Percentiles rank a stretch among this genome's conserved stretches.
Evolutionary conservation across 805 yeast species (phyloP).

Genomic region (Spathaspora arborariae): DNA sequence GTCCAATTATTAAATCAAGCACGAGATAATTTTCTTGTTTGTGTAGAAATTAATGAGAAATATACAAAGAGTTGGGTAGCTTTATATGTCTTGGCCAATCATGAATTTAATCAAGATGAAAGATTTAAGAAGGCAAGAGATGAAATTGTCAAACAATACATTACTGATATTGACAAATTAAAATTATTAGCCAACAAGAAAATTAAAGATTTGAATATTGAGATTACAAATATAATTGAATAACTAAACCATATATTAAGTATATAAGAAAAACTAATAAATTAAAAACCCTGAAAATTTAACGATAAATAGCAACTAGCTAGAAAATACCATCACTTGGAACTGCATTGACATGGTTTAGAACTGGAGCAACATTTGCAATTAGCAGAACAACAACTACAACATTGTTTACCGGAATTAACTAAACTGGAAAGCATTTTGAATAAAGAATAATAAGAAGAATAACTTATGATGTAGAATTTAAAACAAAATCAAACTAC

Average conservation of each 20-base stretch:
- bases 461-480: no score
- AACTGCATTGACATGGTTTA: no score
- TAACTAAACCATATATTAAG: neutral
- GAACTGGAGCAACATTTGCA: no score
- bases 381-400: no score
- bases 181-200: conserved; percentile 16
- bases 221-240: neutral
- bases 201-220: conserved; percentile 13
- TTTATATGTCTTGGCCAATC: conserved; percentile 34
- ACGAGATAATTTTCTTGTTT: conserved; percentile 54
- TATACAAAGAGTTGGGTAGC: conserved; percentile 77
- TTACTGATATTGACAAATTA: conserved; percentile 21
- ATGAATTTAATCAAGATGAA: conserved; percentile 12
- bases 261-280: no score
- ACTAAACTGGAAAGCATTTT: no score
- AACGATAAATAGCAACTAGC: neutral
- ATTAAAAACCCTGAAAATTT: neutral
- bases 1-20: conserved; percentile 23
- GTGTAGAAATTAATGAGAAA: conserved; percentile 72
- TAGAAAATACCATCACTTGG: no score
- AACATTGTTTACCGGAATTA: no score
- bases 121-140: conserved; percentile 14
- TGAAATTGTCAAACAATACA: conserved; percentile 19
- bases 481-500: no score
- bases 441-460: no score